Base-by-base conservation (phyloP, 345 rosid genomes). In the Eucalyptus lansdowneana region DNA sequence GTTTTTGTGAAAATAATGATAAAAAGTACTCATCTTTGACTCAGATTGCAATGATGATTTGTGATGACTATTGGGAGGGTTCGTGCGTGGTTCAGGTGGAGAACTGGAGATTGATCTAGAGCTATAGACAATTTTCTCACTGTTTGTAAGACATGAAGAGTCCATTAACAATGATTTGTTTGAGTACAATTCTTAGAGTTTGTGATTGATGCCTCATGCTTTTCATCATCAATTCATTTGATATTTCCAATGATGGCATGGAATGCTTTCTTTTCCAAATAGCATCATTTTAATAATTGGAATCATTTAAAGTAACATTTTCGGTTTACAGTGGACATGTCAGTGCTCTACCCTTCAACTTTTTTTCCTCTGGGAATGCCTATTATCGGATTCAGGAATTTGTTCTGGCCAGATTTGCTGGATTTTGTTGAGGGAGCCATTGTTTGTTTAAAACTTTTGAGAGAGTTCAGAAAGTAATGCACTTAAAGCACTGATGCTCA, bases 31-130 rank as follows among this genome's bases (percentile, higher is more conserved):
- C 92, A 91, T 95, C 92, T 96, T 88, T 94, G 94, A 91, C 94
- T 94, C 99, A 96, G 98, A 95, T 96, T 96, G 98, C 98, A 96
- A 94, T 94, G 99, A 97, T 94, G 98, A 95, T 96, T 98, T 96
- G 96, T 97, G 97, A 96, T 97, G 97, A 93, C 92, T 94, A 88
- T 94, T 86, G 92, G 65, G 92, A 92, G 92, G 92, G 92, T 92
- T 94, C 94, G 56, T 88, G 90, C 92, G 89, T 89, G 92, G 94
- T 91, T 91, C 93, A 94, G 98, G 96, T 95, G 95, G 91, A 86
- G 90, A 92, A 90, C 90, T 91, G 92, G 92, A 93, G 91, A 50
- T n/a, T 44, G 54, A 87, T 13, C 83, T n/a, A 80, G 67, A 69
- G 88, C 40, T 60, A 25, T 89, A 86, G 85, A 65, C 85, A 87